Evolutionary conservation across 2,329 filamentous ascomycete species (phyloP).

Genomic region (Microcyclospora tardicrescens): DNA sequence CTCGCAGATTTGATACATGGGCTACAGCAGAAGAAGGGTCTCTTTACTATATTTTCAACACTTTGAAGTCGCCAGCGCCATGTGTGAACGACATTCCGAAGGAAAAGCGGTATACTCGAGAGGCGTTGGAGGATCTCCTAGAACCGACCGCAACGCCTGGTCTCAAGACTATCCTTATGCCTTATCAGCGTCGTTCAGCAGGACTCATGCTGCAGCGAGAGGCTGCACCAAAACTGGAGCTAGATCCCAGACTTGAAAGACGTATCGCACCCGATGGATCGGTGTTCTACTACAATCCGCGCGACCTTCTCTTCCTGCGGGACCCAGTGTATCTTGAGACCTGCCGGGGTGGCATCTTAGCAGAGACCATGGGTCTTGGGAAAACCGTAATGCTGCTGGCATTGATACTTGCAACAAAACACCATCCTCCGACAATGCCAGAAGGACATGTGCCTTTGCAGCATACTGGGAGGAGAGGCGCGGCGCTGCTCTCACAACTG

Average conservation of each 20-base stretch:
- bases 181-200: constrained; percentile 68
- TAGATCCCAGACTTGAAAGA: constrained; percentile 61
- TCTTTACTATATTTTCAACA: constrained; percentile 61
- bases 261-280: constrained; percentile 48
- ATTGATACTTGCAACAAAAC: constrained; percentile 58
- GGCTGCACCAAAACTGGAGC: constrained; percentile 44
- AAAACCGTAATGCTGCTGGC: constrained; percentile 78
- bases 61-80: constrained; percentile 54
- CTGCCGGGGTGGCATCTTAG: constrained; percentile 61
- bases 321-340: constrained; percentile 63
- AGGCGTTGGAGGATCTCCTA: constrained; percentile 45
- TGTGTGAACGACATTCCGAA: constrained; percentile 30
- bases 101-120: constrained; percentile 36
- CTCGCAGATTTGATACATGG: constrained; percentile 26
- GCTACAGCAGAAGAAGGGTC: constrained; percentile 36
- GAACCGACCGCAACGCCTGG: constrained; percentile 37
- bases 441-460: constrained; percentile 30
- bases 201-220: constrained; percentile 79
- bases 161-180: constrained; percentile 53
- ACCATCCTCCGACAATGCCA: constrained; percentile 54
- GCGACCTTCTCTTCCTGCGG: constrained; percentile 47
- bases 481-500: constrained; percentile 55
- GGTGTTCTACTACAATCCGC: constrained; percentile 57
- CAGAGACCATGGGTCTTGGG: constrained; percentile 67
- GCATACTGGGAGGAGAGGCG: too few relatives aligned